These are phyloP conservation scores for Orbilia javanica DNA, from an alignment of 2,329 filamentous ascomycete species.

Conservation along the genomic window DNA sequence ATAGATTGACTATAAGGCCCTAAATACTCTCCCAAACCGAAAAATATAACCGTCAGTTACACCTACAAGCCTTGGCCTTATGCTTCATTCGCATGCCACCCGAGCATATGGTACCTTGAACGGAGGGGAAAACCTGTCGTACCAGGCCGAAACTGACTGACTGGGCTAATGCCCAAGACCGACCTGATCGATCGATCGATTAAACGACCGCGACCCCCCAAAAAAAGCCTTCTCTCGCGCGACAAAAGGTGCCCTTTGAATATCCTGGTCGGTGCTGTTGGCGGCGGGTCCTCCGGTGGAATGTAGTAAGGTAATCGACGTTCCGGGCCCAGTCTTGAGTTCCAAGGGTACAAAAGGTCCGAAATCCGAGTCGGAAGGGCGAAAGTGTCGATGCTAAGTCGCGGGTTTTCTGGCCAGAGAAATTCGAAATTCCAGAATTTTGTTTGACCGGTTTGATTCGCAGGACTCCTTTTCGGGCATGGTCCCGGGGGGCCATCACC, in stretches of 20 bases:
- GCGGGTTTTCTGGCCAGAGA: slow-evolving; percentile 46
- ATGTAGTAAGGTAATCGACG: neutral
- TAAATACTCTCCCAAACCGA: slow-evolving; percentile 23
- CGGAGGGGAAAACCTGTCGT: slow-evolving; percentile 16
- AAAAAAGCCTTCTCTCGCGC: slow-evolving; percentile 48
- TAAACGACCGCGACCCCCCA: slow-evolving; percentile 51
- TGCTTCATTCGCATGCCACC: slow-evolving; percentile 1
- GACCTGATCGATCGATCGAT: slow-evolving; percentile 25
- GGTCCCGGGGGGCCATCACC: slow-evolving; percentile 20
- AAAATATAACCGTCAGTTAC: slow-evolving; percentile 31
- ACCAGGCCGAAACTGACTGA: neutral
- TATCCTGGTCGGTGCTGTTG: neutral
- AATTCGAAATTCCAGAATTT: slow-evolving; percentile 33
- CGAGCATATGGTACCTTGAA: slow-evolving; percentile 4
- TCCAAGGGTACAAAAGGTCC: slow-evolving; percentile 20
- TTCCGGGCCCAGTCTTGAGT: neutral
- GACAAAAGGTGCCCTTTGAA: neutral
- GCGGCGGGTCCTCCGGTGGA: neutral
- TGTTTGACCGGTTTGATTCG: slow-evolving; percentile 56
- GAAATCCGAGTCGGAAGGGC: slow-evolving; percentile 33
- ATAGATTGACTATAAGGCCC: neutral
- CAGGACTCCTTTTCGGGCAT: slow-evolving; percentile 55
- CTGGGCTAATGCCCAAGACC: slow-evolving; percentile 5
- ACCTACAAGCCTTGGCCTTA: neutral
- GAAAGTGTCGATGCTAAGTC: slow-evolving; percentile 43